Evolutionary conservation across 306 rosid species (phyloP).

Genomic region (Calophaca sinica): DNA sequence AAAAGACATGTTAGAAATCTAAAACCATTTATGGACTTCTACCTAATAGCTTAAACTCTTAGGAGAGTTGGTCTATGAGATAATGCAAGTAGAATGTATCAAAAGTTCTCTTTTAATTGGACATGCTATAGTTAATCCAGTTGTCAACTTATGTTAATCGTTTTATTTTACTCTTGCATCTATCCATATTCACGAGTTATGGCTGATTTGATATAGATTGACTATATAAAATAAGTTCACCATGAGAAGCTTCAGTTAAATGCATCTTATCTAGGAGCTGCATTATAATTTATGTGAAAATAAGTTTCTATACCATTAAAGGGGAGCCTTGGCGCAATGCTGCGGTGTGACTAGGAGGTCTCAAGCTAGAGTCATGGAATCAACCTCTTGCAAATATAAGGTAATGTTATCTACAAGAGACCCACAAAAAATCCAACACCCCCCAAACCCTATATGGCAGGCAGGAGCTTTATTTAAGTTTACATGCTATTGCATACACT

Average conservation of each 20-base stretch:
- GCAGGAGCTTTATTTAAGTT: too few relatives aligned
- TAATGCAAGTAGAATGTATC: not conserved
- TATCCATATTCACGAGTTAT: slow-evolving; percentile 2
- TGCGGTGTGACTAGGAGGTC: not conserved
- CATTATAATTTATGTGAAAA: not conserved
- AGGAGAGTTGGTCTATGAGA: not conserved
- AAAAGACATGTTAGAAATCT: not conserved
- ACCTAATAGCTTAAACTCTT: not conserved
- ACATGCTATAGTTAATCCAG: not conserved
- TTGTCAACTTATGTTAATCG: not conserved
- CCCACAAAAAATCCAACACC: not conserved
- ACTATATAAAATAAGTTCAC: not conserved
- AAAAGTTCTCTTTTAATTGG: not conserved
- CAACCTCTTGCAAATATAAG: not conserved
- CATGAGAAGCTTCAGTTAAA: not conserved
- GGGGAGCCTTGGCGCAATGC: too few relatives aligned
- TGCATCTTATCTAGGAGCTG: slow-evolving; percentile 11
- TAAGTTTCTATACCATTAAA: not conserved
- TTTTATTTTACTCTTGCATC: not conserved
- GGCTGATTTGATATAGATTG: not conserved
- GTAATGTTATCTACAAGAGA: not conserved
- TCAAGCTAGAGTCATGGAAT: not conserved
- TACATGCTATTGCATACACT: not conserved
- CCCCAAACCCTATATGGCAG: too few relatives aligned
- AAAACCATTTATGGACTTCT: not conserved